Evolutionary conservation across 768 basidiomycete genomes (phyloP).

Genomic region (Chalciporus piperatus): DNA sequence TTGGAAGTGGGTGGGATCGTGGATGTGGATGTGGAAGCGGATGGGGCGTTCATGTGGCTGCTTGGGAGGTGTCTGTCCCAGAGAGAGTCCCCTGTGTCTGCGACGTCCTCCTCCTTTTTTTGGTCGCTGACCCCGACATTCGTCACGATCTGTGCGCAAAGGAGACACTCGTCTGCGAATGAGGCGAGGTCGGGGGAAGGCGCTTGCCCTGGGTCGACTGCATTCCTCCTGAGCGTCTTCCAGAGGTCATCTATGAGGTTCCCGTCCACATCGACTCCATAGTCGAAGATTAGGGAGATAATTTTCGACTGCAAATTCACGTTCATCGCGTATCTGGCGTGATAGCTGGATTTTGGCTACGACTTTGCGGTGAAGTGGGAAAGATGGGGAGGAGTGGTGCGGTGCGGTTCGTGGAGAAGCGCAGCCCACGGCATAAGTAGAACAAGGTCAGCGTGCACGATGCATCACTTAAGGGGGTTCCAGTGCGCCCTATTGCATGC

Average conservation of each 20-base stretch:
- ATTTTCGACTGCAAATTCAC: conserved; percentile 9
- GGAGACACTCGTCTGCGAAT: conserved; percentile 30
- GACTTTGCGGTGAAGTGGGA: not conserved
- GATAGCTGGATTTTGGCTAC: not conserved
- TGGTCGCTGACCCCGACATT: not conserved
- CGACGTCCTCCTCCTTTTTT: not conserved
- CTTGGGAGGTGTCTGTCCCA: not conserved
- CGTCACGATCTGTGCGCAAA: conserved; percentile 23
- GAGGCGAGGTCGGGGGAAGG: conserved; percentile 17
- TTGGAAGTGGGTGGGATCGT: rapidly evolving
- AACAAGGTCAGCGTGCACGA: not conserved
- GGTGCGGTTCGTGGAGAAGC: conserved; percentile 15
- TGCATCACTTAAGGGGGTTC: not conserved
- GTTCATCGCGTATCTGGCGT: conserved; percentile 7
- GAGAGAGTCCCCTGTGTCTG: not conserved
- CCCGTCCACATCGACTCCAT: not conserved
- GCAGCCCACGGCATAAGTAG: conserved; percentile 1
- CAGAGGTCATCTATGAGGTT: conserved; percentile 13
- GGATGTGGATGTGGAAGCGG: not conserved
- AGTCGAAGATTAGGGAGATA: conserved; percentile 8
- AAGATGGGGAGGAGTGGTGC: not conserved
- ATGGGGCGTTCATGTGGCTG: not conserved
- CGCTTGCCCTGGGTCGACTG: conserved; percentile 29
- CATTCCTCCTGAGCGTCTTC: conserved; percentile 18
- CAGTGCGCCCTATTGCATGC: not conserved